These are phyloP conservation scores for Puccinellia tenuiflora DNA, from an alignment of 176 grass and related monocot genomes.

Conservation along the genomic window DNA sequence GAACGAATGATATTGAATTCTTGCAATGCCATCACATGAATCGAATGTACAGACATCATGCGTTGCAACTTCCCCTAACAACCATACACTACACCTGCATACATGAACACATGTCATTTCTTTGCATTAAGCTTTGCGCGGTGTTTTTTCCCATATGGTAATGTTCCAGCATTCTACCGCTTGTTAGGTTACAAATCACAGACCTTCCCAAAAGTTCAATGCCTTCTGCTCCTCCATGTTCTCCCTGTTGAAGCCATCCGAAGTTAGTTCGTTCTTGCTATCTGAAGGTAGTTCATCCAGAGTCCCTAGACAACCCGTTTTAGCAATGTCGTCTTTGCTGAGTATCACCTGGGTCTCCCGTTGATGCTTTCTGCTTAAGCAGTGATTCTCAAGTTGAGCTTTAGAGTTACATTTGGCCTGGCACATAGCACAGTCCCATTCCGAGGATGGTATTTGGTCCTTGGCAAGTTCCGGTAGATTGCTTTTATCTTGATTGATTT, in stretches of 20 bases:
- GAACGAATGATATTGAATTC: not conserved
- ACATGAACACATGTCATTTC: not conserved
- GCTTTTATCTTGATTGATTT: not conserved
- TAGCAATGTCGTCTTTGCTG: not conserved
- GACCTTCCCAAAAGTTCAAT: not conserved
- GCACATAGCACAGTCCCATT: slow-evolving; percentile 6
- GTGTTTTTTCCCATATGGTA: not conserved
- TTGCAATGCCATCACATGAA: not conserved
- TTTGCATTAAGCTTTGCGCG: not conserved
- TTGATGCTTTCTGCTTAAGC: not conserved
- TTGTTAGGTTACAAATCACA: not conserved
- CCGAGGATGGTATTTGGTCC: not conserved
- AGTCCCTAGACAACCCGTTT: too few relatives aligned
- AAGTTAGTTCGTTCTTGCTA: not conserved
- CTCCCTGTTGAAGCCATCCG: not conserved
- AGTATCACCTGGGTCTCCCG: not conserved
- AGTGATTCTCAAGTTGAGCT: slow-evolving; percentile 21
- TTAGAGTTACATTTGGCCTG: slow-evolving; percentile 16
- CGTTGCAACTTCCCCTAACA: not conserved
- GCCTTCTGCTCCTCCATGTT: not conserved
- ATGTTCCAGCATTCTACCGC: not conserved
- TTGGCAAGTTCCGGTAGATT: not conserved
- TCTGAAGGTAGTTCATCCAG: not conserved
- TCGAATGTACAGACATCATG: not conserved
- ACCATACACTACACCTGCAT: not conserved